A percentile compares a stretch with the other conserved stretches of the same genome.
phyloP scores from a whole-genome alignment of 2,329 filamentous ascomycete genomes.

The Cadophora malorum region DNA sequence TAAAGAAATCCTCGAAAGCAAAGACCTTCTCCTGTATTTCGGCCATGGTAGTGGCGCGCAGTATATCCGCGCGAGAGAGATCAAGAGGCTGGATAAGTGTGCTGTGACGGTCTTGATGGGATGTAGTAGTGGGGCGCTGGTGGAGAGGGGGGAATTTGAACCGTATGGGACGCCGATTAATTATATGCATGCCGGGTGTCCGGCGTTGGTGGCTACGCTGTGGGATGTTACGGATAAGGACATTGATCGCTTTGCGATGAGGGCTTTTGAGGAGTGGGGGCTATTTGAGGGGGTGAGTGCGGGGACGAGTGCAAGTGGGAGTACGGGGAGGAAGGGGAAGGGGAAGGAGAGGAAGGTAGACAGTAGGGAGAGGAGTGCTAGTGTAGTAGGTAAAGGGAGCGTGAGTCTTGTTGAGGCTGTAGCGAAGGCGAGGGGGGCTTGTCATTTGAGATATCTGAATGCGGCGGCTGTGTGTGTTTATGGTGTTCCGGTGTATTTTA shows the following conservation, averaged over 20 bases:
- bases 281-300: conserved; percentile 51
- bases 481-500: conserved; percentile 80
- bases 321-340: conserved; percentile 33
- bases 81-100: conserved; percentile 79
- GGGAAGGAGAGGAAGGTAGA: conserved; percentile 39
- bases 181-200: conserved; percentile 87
- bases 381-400: conserved; percentile 42
- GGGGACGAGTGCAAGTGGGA: conserved; percentile 36
- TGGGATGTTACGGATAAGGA: conserved; percentile 99
- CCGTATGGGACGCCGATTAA: conserved; percentile 89
- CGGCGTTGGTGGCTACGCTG: conserved; percentile 87
- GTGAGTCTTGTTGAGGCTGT: conserved; percentile 82
- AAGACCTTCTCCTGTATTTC: conserved; percentile 87
- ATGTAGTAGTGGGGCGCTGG: conserved; percentile 84
- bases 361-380: conserved; percentile 39
- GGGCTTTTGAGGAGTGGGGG: conserved; percentile 86
- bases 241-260: conserved; percentile 88
- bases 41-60: conserved; percentile 95
- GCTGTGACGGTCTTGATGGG: conserved; percentile 91
- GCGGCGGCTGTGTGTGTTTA: conserved; percentile 94
- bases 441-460: conserved; percentile 88
- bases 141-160: conserved; percentile 85
- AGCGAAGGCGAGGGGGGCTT: conserved; percentile 74
- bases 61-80: conserved; percentile 85
- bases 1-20: conserved; percentile 66